Evolutionary conservation across 1,284 basidiomycete species (phyloP).

Genomic region (Afroboletus lepidellus): DNA sequence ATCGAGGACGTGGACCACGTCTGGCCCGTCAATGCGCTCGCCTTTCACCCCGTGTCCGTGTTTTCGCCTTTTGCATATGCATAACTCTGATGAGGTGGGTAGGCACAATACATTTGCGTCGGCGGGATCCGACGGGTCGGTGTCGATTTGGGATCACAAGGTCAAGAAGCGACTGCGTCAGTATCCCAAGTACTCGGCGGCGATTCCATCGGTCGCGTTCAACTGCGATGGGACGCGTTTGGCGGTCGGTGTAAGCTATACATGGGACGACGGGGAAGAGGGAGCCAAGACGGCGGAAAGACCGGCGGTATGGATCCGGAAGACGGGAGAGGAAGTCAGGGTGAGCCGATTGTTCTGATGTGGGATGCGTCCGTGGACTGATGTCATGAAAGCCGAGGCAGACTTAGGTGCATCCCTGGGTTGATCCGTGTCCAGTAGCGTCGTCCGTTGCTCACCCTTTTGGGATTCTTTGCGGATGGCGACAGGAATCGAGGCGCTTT

Average conservation of each 20-base stretch:
- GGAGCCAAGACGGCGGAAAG: slow-evolving; percentile 52
- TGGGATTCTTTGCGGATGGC: too few species aligned
- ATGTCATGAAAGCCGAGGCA: slow-evolving; percentile 18
- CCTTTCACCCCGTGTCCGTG: slow-evolving; percentile 77
- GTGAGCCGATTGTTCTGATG: slow-evolving; percentile 25
- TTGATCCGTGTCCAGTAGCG: too few species aligned
- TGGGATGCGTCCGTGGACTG: background rate
- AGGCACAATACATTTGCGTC: slow-evolving; percentile 95
- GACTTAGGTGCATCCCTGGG: too few species aligned
- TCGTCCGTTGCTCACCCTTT: too few species aligned
- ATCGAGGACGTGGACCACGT: slow-evolving; percentile 94
- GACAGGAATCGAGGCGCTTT: too few species aligned
- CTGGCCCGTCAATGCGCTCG: slow-evolving; percentile 95
- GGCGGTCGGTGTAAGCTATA: slow-evolving; percentile 82
- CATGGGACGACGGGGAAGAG: slow-evolving; percentile 82
- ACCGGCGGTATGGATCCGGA: slow-evolving; percentile 47
- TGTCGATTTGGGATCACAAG: slow-evolving; percentile 95
- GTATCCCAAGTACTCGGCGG: slow-evolving; percentile 75
- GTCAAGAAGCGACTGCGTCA: slow-evolving; percentile 94
- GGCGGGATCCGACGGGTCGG: slow-evolving; percentile 87
- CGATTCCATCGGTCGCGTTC: slow-evolving; percentile 77
- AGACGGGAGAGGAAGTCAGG: slow-evolving; percentile 64
- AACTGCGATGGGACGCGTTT: slow-evolving; percentile 80
- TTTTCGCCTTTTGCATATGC: too few species aligned
- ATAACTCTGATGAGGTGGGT: background rate